Evolutionary conservation across 2,329 filamentous ascomycete species (phyloP), one percentile per base, ranked within the genome.

Genomic region (Aspergillus felis): DNA sequence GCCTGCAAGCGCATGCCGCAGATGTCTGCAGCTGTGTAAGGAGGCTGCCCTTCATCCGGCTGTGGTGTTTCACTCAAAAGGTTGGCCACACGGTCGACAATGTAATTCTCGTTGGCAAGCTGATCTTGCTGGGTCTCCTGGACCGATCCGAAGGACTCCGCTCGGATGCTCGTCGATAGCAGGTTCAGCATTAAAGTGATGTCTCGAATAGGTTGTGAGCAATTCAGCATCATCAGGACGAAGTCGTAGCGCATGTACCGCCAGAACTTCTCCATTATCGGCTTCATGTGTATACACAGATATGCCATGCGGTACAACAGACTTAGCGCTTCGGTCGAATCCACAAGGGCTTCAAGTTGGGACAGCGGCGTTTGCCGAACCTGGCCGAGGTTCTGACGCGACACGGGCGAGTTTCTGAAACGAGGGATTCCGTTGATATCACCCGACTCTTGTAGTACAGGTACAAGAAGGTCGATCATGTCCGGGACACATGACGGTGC

Each of bases 141-240:
- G 51, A 87, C 82, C 20, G 82, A 79, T 0, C 84, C 85, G 54
- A 87, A 82, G 0, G 82, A 81, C 4, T 75, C 69, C 1, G 76
- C 60, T 1, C 83, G 76, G 7, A 82, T 77, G 51, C 84, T 86
- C 1, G 81, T 85, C 32, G 76, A 74, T 1, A 88, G 74, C 10
- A 87, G 76, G 32, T 78, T 77, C 17, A 87, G 68, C 56, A 81
- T 81, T 20, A 84, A 68, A 3, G 75, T 75, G 50, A 87, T 83
- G 49, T 86, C 81, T 6, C 73, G 66, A n/a, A 84, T 72, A 6
- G 80, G 82, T 57, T 87, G 84, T 44, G 80, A 79, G 59, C 79
- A 80, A 62, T 82, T 81, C 4, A 87, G 73, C 69, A 86, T 81
- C 67, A 86, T 78, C 32, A 86, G 69, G n/a, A 83, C 76, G 64